phyloP scores from a whole-genome alignment of 805 yeast species.

The Metschnikowia henanensis region DNA sequence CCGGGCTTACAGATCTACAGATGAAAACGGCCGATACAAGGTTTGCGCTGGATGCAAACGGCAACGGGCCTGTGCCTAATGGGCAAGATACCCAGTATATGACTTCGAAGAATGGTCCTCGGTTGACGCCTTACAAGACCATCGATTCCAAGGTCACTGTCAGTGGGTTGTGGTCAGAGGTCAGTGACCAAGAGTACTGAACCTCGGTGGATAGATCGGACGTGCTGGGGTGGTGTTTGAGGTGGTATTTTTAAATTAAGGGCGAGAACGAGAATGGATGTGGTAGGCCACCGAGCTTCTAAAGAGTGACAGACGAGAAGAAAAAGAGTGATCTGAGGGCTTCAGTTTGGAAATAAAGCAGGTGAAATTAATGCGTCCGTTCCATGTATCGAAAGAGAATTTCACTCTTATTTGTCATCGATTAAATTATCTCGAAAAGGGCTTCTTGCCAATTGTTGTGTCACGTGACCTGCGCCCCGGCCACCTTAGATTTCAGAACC shows the following conservation, averaged over 20 bases:
- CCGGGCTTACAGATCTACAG: constrained; percentile 8
- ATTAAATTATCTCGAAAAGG: no score
- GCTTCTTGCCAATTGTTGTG: background rate
- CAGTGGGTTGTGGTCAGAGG: constrained; percentile 14
- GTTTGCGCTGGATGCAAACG: constrained; percentile 2
- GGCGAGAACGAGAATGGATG: no score
- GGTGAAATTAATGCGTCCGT: no score
- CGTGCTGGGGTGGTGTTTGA: background rate
- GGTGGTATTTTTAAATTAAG: no score
- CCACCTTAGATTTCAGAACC: background rate
- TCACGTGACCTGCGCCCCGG: background rate
- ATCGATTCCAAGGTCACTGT: constrained; percentile 5
- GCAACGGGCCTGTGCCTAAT: background rate
- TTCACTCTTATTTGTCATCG: no score
- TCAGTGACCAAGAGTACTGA: constrained; percentile 5
- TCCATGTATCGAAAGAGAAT: no score
- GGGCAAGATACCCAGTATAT: background rate
- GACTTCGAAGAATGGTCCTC: background rate
- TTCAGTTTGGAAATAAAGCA: no score
- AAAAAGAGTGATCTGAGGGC: background rate
- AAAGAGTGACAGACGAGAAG: no score
- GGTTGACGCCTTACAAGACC: constrained; percentile 9
- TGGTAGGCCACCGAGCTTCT: no score
- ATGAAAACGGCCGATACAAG: constrained; percentile 12
- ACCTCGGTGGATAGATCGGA: background rate